Base-by-base conservation (phyloP, 1,284 basidiomycete species). In the Porodaedalea pini region DNA sequence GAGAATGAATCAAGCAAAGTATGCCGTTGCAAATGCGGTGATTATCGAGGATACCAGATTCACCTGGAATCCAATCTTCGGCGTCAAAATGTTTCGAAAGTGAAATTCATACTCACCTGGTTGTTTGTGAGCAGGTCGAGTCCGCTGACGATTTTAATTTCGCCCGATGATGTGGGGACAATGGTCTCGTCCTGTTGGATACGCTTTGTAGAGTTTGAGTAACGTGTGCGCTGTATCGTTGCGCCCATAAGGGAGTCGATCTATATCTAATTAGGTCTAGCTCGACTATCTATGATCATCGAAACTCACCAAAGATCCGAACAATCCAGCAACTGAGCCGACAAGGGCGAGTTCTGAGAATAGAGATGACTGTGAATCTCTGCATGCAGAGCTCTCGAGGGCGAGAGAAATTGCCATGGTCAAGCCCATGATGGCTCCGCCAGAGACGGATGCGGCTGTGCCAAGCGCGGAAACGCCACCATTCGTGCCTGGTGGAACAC, bases 401-500 rank as follows among this genome's bases (percentile, higher is more conserved):
- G 82, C 60, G 34, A 96, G 70, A n/a, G 80, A 78, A 4, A 74
- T 53, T 6, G 79, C 80, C 66, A 88, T 78, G 2, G 81, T 75
- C 13, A 79, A 40, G 1, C 90, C 92, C 66, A 95, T 87, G 2
- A 87, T 65, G 1, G 78, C 66, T 0, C 95, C 95, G 1, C 95
- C 95, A 0, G 77, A 67, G 1, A 86, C 71, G 1, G 90, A 92
- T 7, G 87, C 86, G 1, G 82, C 60, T 0, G 91, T 90, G 6
- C 95, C 95, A 44, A 82, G 78, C 0, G 78, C 55, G 1, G 90
- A 90, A 61, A 98, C 79, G 0, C 81, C 95, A 7, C 95, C 95
- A 67, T 98, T 98, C 1, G 95, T 97, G 0, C 95, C 95, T 0
- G 88, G 86, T 0, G 94, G 94, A 0, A 95, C 92, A 0, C 72